phyloP scores from a whole-genome alignment of 805 yeast species.

The Candida piceae region DNA sequence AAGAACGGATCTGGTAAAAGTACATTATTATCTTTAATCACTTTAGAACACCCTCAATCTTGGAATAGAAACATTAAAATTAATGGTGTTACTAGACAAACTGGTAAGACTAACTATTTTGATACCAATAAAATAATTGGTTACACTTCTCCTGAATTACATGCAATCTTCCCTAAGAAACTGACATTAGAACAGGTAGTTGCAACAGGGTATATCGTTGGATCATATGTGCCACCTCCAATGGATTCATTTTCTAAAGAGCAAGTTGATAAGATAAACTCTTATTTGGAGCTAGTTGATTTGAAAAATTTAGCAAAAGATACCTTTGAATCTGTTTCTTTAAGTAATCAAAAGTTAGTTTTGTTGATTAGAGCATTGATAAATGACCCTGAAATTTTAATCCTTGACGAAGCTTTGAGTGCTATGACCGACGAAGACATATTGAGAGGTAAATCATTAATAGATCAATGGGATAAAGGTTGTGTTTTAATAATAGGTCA shows the following conservation, averaged over 20 bases:
- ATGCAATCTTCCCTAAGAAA: slow-evolving; percentile 68
- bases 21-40: slow-evolving; percentile 74
- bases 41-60: slow-evolving; percentile 96
- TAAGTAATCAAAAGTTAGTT: slow-evolving; percentile 74
- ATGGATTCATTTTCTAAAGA: slow-evolving; percentile 26
- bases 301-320: slow-evolving; percentile 35
- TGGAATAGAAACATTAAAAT: slow-evolving; percentile 71
- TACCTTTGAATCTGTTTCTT: slow-evolving; percentile 48
- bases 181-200: slow-evolving; percentile 54
- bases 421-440: slow-evolving; percentile 73
- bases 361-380: slow-evolving; percentile 73
- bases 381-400: slow-evolving; percentile 70
- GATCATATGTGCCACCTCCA: slow-evolving; percentile 52
- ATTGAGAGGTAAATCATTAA: slow-evolving; percentile 47
- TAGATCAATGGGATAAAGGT: slow-evolving; percentile 50
- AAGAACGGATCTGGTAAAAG: slow-evolving; percentile 93
- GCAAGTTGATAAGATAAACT: slow-evolving; percentile 36
- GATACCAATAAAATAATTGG: slow-evolving; percentile 78
- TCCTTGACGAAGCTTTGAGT: slow-evolving; percentile 89
- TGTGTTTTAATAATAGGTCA: slow-evolving; percentile 82
- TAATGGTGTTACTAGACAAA: slow-evolving; percentile 61
- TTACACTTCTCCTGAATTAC: slow-evolving; percentile 87
- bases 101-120: slow-evolving; percentile 74
- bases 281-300: slow-evolving; percentile 43
- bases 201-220: slow-evolving; percentile 70